Percentiles rank a stretch among this genome's conserved stretches.
Conservation (phyloP, 2,329 filamentous ascomycete species). For the Neodidymelliopsis sp. region DNA sequence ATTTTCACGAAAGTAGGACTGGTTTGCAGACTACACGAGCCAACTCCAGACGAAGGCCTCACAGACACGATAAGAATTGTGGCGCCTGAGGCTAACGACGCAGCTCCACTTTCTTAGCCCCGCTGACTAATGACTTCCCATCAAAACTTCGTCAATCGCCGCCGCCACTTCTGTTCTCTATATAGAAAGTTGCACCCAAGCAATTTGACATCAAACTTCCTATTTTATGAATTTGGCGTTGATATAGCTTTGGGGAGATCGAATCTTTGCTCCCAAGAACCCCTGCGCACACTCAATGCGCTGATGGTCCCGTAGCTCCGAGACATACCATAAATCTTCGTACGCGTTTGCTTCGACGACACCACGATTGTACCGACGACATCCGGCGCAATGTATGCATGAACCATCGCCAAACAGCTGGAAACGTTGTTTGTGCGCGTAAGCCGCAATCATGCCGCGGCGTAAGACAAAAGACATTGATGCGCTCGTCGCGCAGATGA, state of each 20-base stretch:
- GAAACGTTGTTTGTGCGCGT: conserved; percentile 29
- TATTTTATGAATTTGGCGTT: conserved; percentile 63
- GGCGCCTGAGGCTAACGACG: no score
- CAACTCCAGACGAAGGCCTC: no score
- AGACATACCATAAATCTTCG: conserved; percentile 31
- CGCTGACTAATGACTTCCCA: conserved; percentile 8
- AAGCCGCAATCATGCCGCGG: conserved; percentile 21
- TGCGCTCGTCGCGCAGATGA: conserved; percentile 35
- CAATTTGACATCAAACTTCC: conserved; percentile 66
- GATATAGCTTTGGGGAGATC: conserved; percentile 61
- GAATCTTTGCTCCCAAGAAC: conserved; percentile 51
- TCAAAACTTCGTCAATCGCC: conserved; percentile 15
- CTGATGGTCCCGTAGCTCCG: conserved; percentile 49
- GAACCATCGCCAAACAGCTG: conserved; percentile 46
- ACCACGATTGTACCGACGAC: conserved; percentile 13
- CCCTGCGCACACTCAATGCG: conserved; percentile 39
- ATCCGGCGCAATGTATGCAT: conserved; percentile 53
- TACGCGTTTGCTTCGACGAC: conserved; percentile 1
- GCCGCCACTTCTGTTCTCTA: conserved; percentile 32
- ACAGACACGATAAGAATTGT: no score
- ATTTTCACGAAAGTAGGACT: no score
- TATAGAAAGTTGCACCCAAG: conserved; percentile 51
- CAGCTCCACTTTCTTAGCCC: conserved; percentile 5
- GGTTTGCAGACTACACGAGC: no score
- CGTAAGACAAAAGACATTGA: conserved; percentile 38